Percentiles rank a stretch among this genome's conserved stretches.
Evolutionary conservation across 257 asterid genomes (phyloP).

Genomic region (Thymus quinquecostatus): DNA sequence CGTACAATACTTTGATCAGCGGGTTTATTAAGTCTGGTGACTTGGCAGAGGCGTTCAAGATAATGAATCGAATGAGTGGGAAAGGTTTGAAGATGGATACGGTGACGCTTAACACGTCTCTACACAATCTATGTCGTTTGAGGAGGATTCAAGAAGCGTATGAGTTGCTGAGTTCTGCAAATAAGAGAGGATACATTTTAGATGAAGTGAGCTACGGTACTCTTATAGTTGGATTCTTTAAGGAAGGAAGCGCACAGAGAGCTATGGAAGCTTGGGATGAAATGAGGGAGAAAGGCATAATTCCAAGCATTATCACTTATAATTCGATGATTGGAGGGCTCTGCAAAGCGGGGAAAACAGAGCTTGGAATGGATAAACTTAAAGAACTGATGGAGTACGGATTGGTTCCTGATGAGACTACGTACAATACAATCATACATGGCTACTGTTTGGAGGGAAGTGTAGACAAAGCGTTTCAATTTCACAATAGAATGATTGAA

Average conservation of each 20-base stretch:
- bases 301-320: constrained; percentile 67
- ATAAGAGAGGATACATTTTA: constrained; percentile 68
- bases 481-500: constrained; percentile 81
- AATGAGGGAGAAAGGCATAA: constrained; percentile 62
- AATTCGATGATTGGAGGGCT: constrained; percentile 80
- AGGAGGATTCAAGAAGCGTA: constrained; percentile 64
- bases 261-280: constrained; percentile 82
- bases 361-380: constrained; percentile 57
- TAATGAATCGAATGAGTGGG: constrained; percentile 62
- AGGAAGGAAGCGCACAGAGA: constrained; percentile 51
- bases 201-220: constrained; percentile 92
- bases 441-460: constrained; percentile 83
- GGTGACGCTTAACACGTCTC: constrained; percentile 68
- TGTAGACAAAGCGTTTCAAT: constrained; percentile 70
- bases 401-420: constrained; percentile 73
- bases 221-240: constrained; percentile 73
- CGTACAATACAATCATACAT: constrained; percentile 81
- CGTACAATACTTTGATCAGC: constrained; percentile 78
- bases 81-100: constrained; percentile 85
- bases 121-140: constrained; percentile 62
- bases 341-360: constrained; percentile 71
- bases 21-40: constrained; percentile 66
- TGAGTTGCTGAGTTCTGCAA: constrained; percentile 57
- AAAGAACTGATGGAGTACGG: constrained; percentile 74
- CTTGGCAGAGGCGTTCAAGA: constrained; percentile 64